Evolutionary conservation across 108 stramenopile genomes (phyloP), one percentile per base, ranked within the genome.

Genomic region (Cyclotella sp.): DNA sequence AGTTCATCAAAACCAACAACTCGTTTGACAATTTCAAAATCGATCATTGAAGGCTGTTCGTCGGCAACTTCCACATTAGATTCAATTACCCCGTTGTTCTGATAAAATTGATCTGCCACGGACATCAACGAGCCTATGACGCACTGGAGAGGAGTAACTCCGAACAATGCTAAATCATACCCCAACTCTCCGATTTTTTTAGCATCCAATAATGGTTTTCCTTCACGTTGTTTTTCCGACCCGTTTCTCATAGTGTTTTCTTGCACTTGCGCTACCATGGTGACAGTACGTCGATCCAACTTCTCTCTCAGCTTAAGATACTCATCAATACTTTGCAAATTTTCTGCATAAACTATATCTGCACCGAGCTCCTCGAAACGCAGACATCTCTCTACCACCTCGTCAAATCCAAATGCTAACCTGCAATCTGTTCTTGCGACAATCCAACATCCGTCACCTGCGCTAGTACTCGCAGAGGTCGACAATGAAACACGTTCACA

Each of bases 201-300:
- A 19, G 54, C 41, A 16, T 80, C 53, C 49, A 81, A 78, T 22
- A 84, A 19, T 29, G 64, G 64, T 58, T 81, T 74, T 0, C 34
- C 34, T 54, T 68, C 47, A 15, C 27, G 26, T 12, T 58, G 13
- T 59, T 44, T 22, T 46, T 27, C 57, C 21, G 4, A 34, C 55
- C 27, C 45, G 26, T 1, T 2, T 27, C 49, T 49, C 18, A 24
- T 3, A 19, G 9, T 47, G 15, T 3, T 49, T 52, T 73, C 68
- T 64, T 89, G 85, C n/a, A 89, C 79, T 58, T 89, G 88, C 29
- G 88, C 88, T 40, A 89, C 34, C 52, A 89, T 82, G 28, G 76
- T 84, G 22, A 76, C 67, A 45, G 84, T 83, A 27, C 60, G n/a
- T 19, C 62, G 34, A 40, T 79, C 63, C 67, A 79, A 53, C 30